Conservation (phyloP, 2,329 filamentous ascomycete genomes). For the Graphilbum ipis-grandicollis region DNA sequence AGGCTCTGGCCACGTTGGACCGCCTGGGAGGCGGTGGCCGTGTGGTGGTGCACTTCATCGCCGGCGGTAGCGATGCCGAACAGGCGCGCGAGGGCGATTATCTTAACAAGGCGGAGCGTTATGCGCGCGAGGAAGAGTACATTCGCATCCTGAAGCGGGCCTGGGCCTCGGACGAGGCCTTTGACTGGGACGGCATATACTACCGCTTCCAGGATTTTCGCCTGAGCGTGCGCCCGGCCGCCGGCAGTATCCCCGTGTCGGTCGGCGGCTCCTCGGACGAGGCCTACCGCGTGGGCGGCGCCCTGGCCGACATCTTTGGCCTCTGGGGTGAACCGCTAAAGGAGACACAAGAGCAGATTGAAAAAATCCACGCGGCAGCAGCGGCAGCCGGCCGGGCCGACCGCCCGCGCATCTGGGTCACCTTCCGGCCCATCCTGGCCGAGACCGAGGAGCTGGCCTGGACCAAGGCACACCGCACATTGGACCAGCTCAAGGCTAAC, state of each 20-base stretch:
- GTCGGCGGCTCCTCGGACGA: slow-evolving; percentile 41
- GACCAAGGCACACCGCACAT: slow-evolving; percentile 38
- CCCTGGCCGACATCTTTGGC: slow-evolving; percentile 43
- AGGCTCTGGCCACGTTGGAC: slow-evolving; percentile 42
- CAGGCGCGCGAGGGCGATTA: slow-evolving; percentile 45
- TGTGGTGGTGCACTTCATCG: slow-evolving; percentile 42
- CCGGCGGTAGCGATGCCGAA: slow-evolving; percentile 41
- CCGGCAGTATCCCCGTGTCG: slow-evolving; percentile 37
- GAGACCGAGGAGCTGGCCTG: slow-evolving; percentile 46
- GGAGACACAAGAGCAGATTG: slow-evolving; percentile 45
- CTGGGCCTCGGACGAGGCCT: slow-evolving; percentile 37
- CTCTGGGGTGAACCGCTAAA: slow-evolving; percentile 47
- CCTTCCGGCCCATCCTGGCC: slow-evolving; percentile 42
- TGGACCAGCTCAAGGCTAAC: slow-evolving; percentile 31
- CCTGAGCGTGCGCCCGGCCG: slow-evolving; percentile 33
- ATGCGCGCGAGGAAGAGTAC: slow-evolving; percentile 41
- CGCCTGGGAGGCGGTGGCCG: slow-evolving; percentile 38
- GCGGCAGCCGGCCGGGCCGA: slow-evolving; percentile 37
- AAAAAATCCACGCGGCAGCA: slow-evolving; percentile 39
- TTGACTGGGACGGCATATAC: slow-evolving; percentile 43
- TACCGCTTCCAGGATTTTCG: slow-evolving; percentile 41
- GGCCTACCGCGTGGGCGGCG: slow-evolving; percentile 40
- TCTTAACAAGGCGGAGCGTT: slow-evolving; percentile 37
- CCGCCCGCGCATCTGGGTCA: slow-evolving; percentile 43
- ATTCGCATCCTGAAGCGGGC: slow-evolving; percentile 41